Percentiles rank a stretch among this genome's conserved stretches.
These are phyloP conservation scores for Mrakia frigida DNA, from an alignment of 768 basidiomycete genomes.

Conservation along the genomic window DNA sequence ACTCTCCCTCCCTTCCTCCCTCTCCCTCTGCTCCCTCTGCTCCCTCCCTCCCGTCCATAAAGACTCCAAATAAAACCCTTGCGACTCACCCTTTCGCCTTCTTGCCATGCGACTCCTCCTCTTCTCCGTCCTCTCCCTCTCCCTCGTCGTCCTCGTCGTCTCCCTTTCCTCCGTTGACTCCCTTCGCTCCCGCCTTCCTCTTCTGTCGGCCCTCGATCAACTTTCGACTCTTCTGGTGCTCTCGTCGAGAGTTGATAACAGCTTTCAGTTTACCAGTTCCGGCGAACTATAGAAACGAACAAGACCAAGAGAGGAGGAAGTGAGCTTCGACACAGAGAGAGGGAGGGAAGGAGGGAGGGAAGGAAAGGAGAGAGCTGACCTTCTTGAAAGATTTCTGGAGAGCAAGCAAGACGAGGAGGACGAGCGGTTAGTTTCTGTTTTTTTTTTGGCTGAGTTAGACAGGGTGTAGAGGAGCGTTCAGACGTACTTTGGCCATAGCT, in stretches of 20 bases:
- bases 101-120: not conserved
- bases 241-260: slow-evolving; percentile 74
- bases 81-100: slow-evolving; percentile 21
- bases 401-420: not conserved
- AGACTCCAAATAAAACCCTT: too few relatives aligned
- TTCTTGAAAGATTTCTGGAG: slow-evolving; percentile 33
- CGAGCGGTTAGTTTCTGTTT: not conserved
- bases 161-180: slow-evolving; percentile 4
- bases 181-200: slow-evolving; percentile 44
- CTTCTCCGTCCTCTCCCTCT: slow-evolving; percentile 7
- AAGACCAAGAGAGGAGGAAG: not conserved
- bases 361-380: not conserved
- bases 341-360: not conserved
- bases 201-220: slow-evolving; percentile 59
- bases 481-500: slow-evolving; percentile 20
- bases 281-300: slow-evolving; percentile 61
- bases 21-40: slow-evolving; percentile 33
- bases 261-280: slow-evolving; percentile 83
- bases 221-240: slow-evolving; percentile 69
- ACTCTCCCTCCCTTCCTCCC: too few relatives aligned
- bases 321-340: not conserved
- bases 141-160: slow-evolving; percentile 23
- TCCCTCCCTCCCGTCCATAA: not conserved
- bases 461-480: not conserved
- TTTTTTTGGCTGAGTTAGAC: too few relatives aligned